A percentile compares a stretch with the other conserved stretches of the same genome.
phyloP scores from a whole-genome alignment of 441 rosid species.

The Gossypium gossypioides region DNA sequence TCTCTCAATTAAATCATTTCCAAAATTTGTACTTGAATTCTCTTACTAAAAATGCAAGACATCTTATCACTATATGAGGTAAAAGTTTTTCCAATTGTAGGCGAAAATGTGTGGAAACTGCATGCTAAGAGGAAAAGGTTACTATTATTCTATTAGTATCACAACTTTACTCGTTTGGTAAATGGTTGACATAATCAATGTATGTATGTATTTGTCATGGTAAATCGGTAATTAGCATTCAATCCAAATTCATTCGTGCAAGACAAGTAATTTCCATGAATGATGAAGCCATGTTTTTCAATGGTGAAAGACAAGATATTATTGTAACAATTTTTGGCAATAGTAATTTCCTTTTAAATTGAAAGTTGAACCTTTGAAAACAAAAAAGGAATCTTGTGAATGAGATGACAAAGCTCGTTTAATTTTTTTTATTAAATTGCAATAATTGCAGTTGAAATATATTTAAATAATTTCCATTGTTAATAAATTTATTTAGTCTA shows the following conservation, averaged over 20 bases:
- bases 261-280: conserved; percentile 1
- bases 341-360: neutral
- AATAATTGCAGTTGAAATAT: neutral
- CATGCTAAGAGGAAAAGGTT: neutral
- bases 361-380: neutral
- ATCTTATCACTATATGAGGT: no score
- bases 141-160: neutral
- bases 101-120: neutral
- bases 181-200: neutral
- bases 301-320: neutral
- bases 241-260: neutral
- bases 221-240: neutral
- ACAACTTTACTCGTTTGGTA: neutral
- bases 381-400: neutral
- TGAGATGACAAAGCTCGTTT: neutral
- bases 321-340: neutral
- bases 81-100: neutral
- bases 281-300: neutral
- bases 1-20: no score
- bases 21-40: no score
- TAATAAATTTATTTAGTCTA: neutral
- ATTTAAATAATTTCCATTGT: neutral
- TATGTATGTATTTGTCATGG: neutral
- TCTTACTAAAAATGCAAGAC: no score
- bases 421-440: no score